Evolutionary conservation across 148 eudicot genomes (phyloP).

Genomic region (Cornus florida): DNA sequence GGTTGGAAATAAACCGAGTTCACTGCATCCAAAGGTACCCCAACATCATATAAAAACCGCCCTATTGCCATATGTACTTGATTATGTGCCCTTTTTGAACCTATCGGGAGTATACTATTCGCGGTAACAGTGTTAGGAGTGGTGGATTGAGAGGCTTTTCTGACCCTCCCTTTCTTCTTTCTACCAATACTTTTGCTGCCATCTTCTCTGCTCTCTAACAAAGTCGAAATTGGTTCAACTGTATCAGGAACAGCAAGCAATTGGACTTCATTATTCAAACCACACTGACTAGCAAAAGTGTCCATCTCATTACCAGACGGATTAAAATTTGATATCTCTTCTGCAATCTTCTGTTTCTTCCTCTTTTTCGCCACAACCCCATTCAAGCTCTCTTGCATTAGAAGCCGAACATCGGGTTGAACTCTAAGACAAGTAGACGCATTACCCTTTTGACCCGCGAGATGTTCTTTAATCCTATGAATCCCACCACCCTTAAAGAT

Average conservation of each 20-base stretch:
- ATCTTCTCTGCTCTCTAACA: constrained; percentile 42
- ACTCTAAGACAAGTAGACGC: constrained; percentile 67
- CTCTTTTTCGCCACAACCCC: constrained; percentile 65
- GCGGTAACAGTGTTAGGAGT: constrained; percentile 20
- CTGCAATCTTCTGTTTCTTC: constrained; percentile 65
- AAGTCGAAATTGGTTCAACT: constrained; percentile 38
- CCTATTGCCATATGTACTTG: constrained; percentile 71
- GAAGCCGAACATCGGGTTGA: constrained; percentile 52
- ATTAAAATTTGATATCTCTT: constrained; percentile 39
- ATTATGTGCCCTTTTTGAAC: constrained; percentile 39
- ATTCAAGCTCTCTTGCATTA: constrained; percentile 77
- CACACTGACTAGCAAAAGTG: constrained; percentile 39
- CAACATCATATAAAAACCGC: constrained; percentile 74
- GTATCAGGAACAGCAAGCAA: constrained; percentile 47
- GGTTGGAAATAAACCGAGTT: constrained; percentile 86
- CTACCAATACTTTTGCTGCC: constrained; percentile 40
- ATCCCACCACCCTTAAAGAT: constrained; percentile 95
- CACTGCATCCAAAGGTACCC: constrained; percentile 70
- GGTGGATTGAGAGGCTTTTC: constrained; percentile 34
- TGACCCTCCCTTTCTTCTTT: constrained; percentile 65
- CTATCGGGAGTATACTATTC: constrained; percentile 15
- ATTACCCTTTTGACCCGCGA: constrained; percentile 83
- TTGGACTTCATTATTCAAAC: constrained; percentile 36
- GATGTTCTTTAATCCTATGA: constrained; percentile 88
- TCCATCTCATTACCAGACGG: constrained; percentile 37